phyloP scores from a whole-genome alignment of 1,284 basidiomycete species.

The Trichosporon coremiiforme region DNA sequence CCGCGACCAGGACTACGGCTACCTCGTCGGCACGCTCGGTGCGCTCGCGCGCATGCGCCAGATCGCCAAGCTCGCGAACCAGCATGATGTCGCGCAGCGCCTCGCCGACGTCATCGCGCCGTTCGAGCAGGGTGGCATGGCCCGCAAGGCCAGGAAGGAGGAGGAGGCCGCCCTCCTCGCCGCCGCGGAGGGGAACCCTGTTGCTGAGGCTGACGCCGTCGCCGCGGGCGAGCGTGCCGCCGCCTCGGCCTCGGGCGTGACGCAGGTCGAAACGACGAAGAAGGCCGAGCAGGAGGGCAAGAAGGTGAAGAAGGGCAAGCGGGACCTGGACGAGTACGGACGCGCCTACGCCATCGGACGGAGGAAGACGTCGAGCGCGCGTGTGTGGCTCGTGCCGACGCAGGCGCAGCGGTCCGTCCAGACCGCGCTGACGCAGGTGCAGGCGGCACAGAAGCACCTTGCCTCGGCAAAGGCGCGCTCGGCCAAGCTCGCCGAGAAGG shows the following conservation, averaged over 20 bases:
- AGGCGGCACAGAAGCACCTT: background rate
- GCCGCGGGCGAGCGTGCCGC: conserved; percentile 8
- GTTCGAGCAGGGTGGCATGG: conserved; percentile 63
- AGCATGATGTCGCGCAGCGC: conserved; percentile 62
- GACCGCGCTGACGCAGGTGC: background rate
- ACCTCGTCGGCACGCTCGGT: conserved; percentile 67
- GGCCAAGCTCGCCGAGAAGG: background rate
- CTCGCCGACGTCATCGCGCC: conserved; percentile 64
- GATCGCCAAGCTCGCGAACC: conserved; percentile 68
- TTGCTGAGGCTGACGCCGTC: background rate
- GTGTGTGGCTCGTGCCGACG: conserved; percentile 91
- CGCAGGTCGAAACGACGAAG: background rate
- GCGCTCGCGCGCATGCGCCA: conserved; percentile 72
- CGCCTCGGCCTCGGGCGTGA: background rate
- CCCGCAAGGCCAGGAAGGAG: background rate
- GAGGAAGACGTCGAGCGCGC: conserved; percentile 81
- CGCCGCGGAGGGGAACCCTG: background rate
- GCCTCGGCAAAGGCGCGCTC: conserved; percentile 17
- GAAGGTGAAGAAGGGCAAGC: conserved; percentile 52
- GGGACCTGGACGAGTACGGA: conserved; percentile 69
- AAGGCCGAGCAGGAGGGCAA: conserved; percentile 48
- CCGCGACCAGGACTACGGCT: conserved; percentile 72
- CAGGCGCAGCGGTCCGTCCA: conserved; percentile 45
- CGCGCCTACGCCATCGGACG: conserved; percentile 79
- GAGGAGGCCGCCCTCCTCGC: background rate